A percentile compares a stretch with the other conserved stretches of the same genome.
Conservation (phyloP, 2,329 filamentous ascomycete species). For the Aaosphaeria arxii region DNA sequence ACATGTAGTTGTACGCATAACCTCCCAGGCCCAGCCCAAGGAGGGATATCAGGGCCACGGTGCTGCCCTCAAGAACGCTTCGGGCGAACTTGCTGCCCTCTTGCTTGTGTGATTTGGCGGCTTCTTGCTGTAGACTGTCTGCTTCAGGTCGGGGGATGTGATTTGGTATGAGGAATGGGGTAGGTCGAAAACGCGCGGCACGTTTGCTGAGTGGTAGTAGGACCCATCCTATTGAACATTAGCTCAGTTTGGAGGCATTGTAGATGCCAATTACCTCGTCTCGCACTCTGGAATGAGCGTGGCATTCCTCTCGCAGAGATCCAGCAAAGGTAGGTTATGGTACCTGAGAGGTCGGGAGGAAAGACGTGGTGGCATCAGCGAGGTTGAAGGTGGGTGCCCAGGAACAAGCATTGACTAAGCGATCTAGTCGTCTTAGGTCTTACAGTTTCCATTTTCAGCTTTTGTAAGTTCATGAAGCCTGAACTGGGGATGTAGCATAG, state of each 20-base stretch:
- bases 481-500: background rate
- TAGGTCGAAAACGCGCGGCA: constrained; percentile 10
- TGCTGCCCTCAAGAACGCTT: constrained; percentile 33
- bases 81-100: constrained; percentile 27
- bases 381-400: constrained; percentile 4
- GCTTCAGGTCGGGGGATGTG: background rate
- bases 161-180: constrained; percentile 10
- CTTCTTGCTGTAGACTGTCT: background rate
- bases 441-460: background rate
- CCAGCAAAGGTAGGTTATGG: background rate
- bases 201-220: constrained; percentile 23
- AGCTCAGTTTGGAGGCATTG: constrained; percentile 1
- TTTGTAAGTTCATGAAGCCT: background rate
- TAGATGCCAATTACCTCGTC: constrained; percentile 15
- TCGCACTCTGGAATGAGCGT: constrained; percentile 15
- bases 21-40: constrained; percentile 31
- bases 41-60: constrained; percentile 32
- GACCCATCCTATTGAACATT: constrained; percentile 22
- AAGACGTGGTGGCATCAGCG: constrained; percentile 1
- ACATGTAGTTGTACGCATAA: constrained; percentile 32
- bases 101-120: constrained; percentile 7
- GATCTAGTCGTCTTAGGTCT: constrained; percentile 1
- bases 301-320: constrained; percentile 19
- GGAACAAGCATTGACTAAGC: constrained; percentile 15
- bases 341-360: background rate